Evolutionary conservation across 2,329 filamentous ascomycete genomes (phyloP), one percentile per base, ranked within the genome.

Genomic region (Aureobasidium mangrovei): DNA sequence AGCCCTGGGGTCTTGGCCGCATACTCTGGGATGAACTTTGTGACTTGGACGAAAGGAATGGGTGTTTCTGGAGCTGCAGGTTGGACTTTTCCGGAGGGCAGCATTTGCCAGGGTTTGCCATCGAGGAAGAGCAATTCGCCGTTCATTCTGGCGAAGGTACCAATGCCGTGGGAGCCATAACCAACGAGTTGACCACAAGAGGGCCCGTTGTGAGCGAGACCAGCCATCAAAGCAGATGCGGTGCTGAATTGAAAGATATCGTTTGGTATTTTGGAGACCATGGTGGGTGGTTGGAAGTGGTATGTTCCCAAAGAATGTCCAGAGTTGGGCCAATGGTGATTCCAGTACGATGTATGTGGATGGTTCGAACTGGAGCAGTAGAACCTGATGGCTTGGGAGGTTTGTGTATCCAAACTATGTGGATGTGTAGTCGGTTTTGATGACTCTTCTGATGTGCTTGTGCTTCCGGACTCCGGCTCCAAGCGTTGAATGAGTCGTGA

Each of bases 231-330:
- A 26, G 71, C 72, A 8, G 67, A 62, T 31, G 60, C 61, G 26
- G 70, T 67, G 32, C 70, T 72, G 63, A 69, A 73, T 56, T 73
- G 72, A 59, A 70, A 73, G 58, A 74, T 69, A 59, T 73, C 72
- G 63, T 74, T 74, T 35, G 72, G 71, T 28, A 71, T 70, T 28
- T 68, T 67, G 53, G 61, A 63, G 43, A 65, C 64, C 70, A 72
- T 71, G 28, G 38, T 63, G 54, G 36, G 24, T 33, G 52, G 27
- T 7, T 10, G 10, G 27, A 24, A 10, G 24, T 18, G 26, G 26
- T 24, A 32, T 24, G 26, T 12, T 38, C 9, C 3, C 4, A 31
- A 49, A 29, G 39, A 43, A 27, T 44, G 18, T 18, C 18, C 18
- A 18, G 18, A 18, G 1, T 18, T 18, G 18, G 18, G 18, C 18